Evolutionary conservation across 805 yeast genomes (phyloP), one percentile per base, ranked within the genome.

Genomic region (Yamadazyma takamatsuzukensis): DNA sequence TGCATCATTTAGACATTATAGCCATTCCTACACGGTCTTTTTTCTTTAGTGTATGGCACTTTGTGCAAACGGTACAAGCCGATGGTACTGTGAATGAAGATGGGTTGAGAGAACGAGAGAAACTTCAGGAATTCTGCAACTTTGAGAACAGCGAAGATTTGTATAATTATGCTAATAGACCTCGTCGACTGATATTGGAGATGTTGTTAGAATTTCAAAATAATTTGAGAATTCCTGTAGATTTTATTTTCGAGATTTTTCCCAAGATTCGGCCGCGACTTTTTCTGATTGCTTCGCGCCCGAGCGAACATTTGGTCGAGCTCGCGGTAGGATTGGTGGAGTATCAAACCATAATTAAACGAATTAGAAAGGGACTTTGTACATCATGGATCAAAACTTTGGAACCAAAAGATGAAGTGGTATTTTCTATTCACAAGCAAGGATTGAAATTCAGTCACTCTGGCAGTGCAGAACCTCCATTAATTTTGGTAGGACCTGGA

Each of bases 81-180:
- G 65, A 64, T 33, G 45, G 40, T 3, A 45, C 60, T 14, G n/a
- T n/a, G n/a, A 56, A 57, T 10, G 79, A 85, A 5, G 63, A 69
- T 13, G 93, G 83, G 36, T 74, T 73, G 34, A 66, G 90, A 36
- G 97, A 90, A 47, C 61, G 66, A 21, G 93, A 80, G 31, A 84
- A 86, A 48, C 64, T 93, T 28, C 61, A 62, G 31, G 96, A 93
- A 46, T 84, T 93, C 47, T 74, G 83, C 7, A 62, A 72, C 7
- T 68, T 79, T 30, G 81, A 81, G 27, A 87, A 84, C 31, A 73
- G 82, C 32, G 88, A 90, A 51, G 96, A 85, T 34, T 58, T 89
- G 27, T 90, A 78, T 53, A 80, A 90, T 54, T 93, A 93, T 56
- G 94, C 94, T n/a, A 84, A 87, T 51, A 65, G 97, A 38, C 97